A percentile compares a stretch with the other conserved stretches of the same genome.
Conservation (phyloP, 345 rosid genomes). For the Populus tremula region DNA sequence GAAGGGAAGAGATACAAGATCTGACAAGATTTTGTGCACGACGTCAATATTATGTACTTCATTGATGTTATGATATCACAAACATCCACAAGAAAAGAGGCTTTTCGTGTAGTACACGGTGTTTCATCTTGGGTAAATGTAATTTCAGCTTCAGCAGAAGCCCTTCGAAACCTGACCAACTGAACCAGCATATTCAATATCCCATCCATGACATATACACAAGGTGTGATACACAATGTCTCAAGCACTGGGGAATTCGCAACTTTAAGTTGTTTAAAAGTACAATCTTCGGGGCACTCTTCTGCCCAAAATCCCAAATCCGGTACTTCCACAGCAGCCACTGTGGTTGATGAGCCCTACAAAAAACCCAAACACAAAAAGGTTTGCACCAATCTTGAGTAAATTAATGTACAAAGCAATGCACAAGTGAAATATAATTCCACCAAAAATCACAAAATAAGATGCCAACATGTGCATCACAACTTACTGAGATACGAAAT, state of each 20-base stretch:
- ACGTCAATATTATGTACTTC: neutral
- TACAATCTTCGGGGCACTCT: constrained; percentile 52
- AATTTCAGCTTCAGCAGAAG: constrained; percentile 71
- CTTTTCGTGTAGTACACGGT: constrained; percentile 1
- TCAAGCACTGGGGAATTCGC: constrained; percentile 63
- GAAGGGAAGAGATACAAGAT: neutral
- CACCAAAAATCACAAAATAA: constrained; percentile 4
- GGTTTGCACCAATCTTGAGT: neutral
- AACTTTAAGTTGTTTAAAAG: constrained; percentile 46
- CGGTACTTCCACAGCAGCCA: constrained; percentile 47
- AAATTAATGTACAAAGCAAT: neutral
- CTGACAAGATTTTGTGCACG: neutral
- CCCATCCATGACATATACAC: constrained; percentile 47
- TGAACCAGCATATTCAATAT: constrained; percentile 65
- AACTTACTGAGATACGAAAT: constrained; percentile 73
- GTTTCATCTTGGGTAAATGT: constrained; percentile 54
- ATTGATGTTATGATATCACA: neutral
- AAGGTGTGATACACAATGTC: constrained; percentile 54
- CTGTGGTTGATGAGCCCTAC: constrained; percentile 63
- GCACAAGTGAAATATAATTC: neutral
- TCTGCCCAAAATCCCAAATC: constrained; percentile 56
- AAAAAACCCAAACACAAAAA: neutral
- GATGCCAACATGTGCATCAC: neutral
- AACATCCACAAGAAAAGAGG: neutral
- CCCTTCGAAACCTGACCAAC: constrained; percentile 65